Conservation (phyloP, 352 stramenopile genomes). For the Peronospora farinosa region DNA sequence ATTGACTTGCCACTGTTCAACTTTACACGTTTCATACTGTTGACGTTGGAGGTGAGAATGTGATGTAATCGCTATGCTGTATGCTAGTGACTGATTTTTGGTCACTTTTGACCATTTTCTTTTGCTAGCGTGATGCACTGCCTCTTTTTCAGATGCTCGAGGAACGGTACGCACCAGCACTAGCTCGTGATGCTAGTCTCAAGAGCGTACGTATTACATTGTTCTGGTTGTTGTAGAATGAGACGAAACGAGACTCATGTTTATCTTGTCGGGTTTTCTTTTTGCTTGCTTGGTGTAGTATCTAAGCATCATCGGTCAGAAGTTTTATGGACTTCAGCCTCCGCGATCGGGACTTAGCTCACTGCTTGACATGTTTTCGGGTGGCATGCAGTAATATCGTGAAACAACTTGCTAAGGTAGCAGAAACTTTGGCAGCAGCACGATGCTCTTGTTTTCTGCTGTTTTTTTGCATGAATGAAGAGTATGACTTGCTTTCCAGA, state of each 20-base stretch:
- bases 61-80: background rate
- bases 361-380: constrained; percentile 78
- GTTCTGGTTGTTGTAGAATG: background rate
- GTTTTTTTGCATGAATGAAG: constrained; percentile 10
- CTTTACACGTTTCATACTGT: constrained; percentile 77
- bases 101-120: background rate
- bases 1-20: constrained; percentile 76
- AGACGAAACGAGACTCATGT: constrained; percentile 5
- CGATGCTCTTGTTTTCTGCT: background rate
- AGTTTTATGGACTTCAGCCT: constrained; percentile 82
- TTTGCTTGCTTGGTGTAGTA: constrained; percentile 37
- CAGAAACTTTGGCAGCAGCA: background rate
- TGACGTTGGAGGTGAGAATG: constrained; percentile 66
- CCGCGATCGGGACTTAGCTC: constrained; percentile 73
- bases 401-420: background rate
- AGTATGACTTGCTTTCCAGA: background rate
- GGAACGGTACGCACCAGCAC: constrained; percentile 66
- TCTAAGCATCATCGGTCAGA: constrained; percentile 77
- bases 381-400: constrained; percentile 50
- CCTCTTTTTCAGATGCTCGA: constrained; percentile 85
- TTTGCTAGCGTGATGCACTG: constrained; percentile 61
- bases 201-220: constrained; percentile 55
- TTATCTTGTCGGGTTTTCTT: background rate
- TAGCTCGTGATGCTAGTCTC: constrained; percentile 68
- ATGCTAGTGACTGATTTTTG: background rate